A percentile compares a stretch with the other conserved stretches of the same genome.
Conservation (phyloP, 345 rosid genomes). For the Populus deltoides region DNA sequence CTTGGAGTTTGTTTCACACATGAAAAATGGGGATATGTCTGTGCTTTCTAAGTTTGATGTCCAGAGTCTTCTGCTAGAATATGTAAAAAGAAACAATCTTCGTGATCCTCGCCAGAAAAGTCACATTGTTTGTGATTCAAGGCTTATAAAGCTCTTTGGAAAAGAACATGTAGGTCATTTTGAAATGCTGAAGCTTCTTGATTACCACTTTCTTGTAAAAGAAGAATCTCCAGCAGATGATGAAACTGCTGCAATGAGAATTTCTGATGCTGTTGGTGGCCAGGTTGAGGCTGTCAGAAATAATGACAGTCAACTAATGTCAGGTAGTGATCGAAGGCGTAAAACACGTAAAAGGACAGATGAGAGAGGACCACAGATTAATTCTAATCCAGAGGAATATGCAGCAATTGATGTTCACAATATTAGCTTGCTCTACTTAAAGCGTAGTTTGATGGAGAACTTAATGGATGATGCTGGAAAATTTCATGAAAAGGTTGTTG, state of each 20-base stretch:
- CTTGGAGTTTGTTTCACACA: constrained; percentile 68
- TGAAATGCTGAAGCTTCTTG: constrained; percentile 92
- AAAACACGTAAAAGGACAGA: constrained; percentile 49
- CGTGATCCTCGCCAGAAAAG: constrained; percentile 68
- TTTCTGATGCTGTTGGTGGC: constrained; percentile 33
- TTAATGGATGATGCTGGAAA: constrained; percentile 64
- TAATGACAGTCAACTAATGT: constrained; percentile 27
- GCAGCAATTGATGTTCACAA: constrained; percentile 91
- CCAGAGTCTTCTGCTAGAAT: constrained; percentile 72
- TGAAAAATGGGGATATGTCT: constrained; percentile 74
- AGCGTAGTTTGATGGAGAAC: constrained; percentile 60
- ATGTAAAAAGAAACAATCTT: constrained; percentile 60
- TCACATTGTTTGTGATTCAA: constrained; percentile 73
- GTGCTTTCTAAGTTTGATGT: constrained; percentile 58
- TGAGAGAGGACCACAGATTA: constrained; percentile 39
- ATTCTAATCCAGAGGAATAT: constrained; percentile 45
- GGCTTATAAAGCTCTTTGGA: constrained; percentile 69
- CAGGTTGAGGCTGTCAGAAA: constrained; percentile 32
- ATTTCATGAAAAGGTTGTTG: constrained; percentile 72
- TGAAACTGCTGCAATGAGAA: constrained; percentile 31
- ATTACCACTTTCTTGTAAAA: constrained; percentile 60
- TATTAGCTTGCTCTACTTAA: constrained; percentile 66
- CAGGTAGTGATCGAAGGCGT: constrained; percentile 46
- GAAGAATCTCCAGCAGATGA: constrained; percentile 35
- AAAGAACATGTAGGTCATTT: constrained; percentile 63